phyloP scores from a whole-genome alignment of 805 yeast genomes.

The Priceomyces fermenticarens region DNA sequence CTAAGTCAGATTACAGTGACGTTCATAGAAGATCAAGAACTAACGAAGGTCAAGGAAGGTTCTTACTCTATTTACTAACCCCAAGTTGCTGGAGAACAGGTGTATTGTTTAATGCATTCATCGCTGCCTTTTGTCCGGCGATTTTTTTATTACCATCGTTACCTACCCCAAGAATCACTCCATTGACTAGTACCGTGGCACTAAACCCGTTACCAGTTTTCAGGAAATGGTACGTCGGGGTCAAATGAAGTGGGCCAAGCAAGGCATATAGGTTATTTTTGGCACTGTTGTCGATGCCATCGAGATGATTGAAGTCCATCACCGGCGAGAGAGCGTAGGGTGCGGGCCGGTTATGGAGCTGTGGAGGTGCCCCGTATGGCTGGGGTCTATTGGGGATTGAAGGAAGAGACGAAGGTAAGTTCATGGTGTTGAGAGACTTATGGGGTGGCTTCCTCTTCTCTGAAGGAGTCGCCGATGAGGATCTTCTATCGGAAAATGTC shows the following conservation, averaged over 20 bases:
- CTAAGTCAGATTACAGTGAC: neutral
- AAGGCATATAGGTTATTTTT: constrained; percentile 29
- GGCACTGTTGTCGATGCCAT: constrained; percentile 19
- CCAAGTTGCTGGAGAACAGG: constrained; percentile 8
- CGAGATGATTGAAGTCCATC: constrained; percentile 2
- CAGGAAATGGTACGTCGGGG: constrained; percentile 29
- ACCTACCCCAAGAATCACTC: constrained; percentile 28
- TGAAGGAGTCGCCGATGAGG: neutral
- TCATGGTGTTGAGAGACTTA: neutral
- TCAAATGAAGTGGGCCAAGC: constrained; percentile 17
- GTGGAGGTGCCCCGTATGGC: constrained; percentile 11
- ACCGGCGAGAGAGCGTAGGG: constrained; percentile 4
- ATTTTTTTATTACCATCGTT: constrained; percentile 31
- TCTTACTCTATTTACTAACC: constrained; percentile 2
- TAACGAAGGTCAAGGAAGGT: too few relatives aligned
- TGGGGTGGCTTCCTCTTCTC: neutral
- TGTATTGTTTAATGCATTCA: constrained; percentile 19
- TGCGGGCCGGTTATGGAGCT: constrained; percentile 5
- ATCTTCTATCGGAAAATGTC: neutral
- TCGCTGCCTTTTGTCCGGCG: constrained; percentile 40
- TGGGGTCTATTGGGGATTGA: constrained; percentile 5
- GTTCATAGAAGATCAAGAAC: neutral
- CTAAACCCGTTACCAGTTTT: constrained; percentile 17
- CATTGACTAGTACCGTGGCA: constrained; percentile 27
- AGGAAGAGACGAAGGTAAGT: constrained; percentile 4